Evolutionary conservation across 2,329 filamentous ascomycete species (phyloP).

Genomic region (Thelonectria rubi): DNA sequence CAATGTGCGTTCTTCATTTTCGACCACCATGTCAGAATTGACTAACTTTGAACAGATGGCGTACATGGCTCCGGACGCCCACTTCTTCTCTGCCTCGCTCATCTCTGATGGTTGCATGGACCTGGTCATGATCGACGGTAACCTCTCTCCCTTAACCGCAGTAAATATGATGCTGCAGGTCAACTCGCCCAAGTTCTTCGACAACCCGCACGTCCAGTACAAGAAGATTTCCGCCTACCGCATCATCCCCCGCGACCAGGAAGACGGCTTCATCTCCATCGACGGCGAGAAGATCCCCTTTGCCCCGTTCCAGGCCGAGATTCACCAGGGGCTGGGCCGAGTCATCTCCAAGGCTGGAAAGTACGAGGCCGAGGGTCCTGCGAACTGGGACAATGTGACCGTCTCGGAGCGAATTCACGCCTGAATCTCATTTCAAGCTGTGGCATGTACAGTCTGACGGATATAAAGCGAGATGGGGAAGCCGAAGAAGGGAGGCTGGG

Average conservation of each 20-base stretch:
- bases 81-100: constrained; percentile 86
- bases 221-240: constrained; percentile 89
- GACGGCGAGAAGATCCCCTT: constrained; percentile 91
- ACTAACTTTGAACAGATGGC: constrained; percentile 68
- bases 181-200: constrained; percentile 79
- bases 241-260: constrained; percentile 76
- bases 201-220: constrained; percentile 80
- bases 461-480: not conserved
- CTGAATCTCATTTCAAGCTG: constrained; percentile 8
- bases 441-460: not conserved
- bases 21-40: constrained; percentile 13
- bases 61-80: constrained; percentile 85
- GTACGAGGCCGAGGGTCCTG: constrained; percentile 73
- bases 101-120: constrained; percentile 89
- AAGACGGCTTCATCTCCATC: constrained; percentile 88
- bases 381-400: constrained; percentile 57
- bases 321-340: constrained; percentile 83
- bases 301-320: constrained; percentile 88
- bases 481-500: not conserved
- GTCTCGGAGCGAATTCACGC: constrained; percentile 44
- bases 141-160: constrained; percentile 72
- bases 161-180: constrained; percentile 76
- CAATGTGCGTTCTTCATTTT: constrained; percentile 66
- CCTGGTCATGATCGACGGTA: constrained; percentile 80
- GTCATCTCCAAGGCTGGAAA: constrained; percentile 80